phyloP scores from a whole-genome alignment of 176 grass and related monocot genomes.

The Cenchrus purpureus region DNA sequence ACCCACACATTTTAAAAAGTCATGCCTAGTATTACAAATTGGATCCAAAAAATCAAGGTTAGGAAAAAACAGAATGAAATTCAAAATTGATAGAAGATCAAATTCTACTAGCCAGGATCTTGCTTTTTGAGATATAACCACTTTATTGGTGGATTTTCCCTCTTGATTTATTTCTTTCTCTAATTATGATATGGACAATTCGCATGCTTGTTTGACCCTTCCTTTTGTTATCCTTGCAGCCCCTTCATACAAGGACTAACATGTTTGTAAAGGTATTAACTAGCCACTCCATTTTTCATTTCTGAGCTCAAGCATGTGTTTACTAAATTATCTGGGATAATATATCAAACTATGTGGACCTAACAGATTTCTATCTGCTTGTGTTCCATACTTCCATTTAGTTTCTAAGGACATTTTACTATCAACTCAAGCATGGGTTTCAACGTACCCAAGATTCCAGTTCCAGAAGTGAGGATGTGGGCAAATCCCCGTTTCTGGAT shows the following conservation, averaged over 20 bases:
- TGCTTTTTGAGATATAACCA: not conserved
- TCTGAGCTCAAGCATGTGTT: conserved; percentile 24
- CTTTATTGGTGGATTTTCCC: no score
- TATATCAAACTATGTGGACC: not conserved
- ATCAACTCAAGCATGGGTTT: conserved; percentile 82
- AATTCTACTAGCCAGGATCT: not conserved
- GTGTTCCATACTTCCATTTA: conserved; percentile 54
- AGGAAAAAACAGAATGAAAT: not conserved
- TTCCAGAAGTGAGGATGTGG: conserved; percentile 34
- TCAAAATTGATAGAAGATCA: not conserved
- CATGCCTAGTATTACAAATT: not conserved
- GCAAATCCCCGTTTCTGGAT: conserved; percentile 67
- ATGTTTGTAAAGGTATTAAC: conserved; percentile 77
- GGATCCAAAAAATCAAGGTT: not conserved
- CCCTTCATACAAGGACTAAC: conserved; percentile 81
- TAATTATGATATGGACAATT: not conserved
- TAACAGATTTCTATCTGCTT: conserved; percentile 1
- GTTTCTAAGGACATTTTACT: conserved; percentile 82
- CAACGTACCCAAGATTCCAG: conserved; percentile 48
- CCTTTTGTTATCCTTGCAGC: conserved; percentile 58
- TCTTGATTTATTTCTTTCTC: not conserved
- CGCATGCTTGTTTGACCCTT: conserved; percentile 18
- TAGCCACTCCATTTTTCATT: conserved; percentile 1
- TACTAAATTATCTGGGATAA: conserved; percentile 20
- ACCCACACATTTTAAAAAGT: not conserved